Evolutionary conservation across 139 green algal species (phyloP).

Genomic region (Tetratostichococcus sp.): DNA sequence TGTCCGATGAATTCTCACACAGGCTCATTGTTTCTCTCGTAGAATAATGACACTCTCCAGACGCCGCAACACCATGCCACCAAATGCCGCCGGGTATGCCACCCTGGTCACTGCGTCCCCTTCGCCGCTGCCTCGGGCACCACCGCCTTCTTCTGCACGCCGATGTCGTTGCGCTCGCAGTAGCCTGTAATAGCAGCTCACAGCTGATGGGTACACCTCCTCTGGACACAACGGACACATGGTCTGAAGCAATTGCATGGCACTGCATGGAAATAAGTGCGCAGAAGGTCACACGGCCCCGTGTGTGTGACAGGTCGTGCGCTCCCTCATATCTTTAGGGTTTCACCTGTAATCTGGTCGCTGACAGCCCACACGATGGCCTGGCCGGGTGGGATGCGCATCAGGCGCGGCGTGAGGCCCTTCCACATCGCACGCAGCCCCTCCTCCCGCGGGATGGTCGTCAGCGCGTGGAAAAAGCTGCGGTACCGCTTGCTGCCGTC

Average conservation of each 20-base stretch:
- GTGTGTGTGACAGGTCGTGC: too few species aligned
- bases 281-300: too few species aligned
- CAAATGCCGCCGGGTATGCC: too few species aligned
- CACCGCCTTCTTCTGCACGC: not conserved
- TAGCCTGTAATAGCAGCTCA: not conserved
- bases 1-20: too few species aligned
- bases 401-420: constrained; percentile 84
- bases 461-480: constrained; percentile 77
- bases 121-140: not conserved
- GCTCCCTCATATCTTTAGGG: too few species aligned
- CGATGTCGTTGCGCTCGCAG: not conserved
- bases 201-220: not conserved
- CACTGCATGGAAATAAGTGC: too few species aligned
- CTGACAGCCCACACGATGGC: constrained; percentile 88
- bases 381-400: constrained; percentile 92
- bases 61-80: too few species aligned
- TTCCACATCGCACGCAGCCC: constrained; percentile 82
- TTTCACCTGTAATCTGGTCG: constrained; percentile 69
- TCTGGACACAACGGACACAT: too few species aligned
- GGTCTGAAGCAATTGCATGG: too few species aligned
- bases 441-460: constrained; percentile 75
- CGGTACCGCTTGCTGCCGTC: constrained; percentile 61
- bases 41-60: too few species aligned
- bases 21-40: too few species aligned
- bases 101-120: not conserved